Percentiles rank a stretch among this genome's conserved stretches.
Evolutionary conservation across 192 early-diverging fungal genomes (phyloP).

Genomic region (Backusella westeae): DNA sequence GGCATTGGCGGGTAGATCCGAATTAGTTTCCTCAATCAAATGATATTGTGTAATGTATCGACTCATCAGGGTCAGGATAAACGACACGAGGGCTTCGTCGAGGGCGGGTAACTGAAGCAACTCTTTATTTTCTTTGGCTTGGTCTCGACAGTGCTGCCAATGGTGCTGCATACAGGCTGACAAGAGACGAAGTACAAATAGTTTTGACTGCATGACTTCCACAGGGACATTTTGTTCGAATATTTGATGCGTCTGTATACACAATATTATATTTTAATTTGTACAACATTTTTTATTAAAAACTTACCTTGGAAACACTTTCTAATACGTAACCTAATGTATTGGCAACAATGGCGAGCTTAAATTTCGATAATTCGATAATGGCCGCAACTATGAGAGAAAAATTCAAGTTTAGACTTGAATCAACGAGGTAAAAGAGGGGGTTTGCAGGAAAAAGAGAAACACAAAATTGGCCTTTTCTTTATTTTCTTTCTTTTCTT

Average conservation of each 20-base stretch:
- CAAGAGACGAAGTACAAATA: slow-evolving; percentile 79
- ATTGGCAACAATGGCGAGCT: slow-evolving; percentile 61
- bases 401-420: slow-evolving; percentile 2
- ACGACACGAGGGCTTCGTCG: slow-evolving; percentile 56
- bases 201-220: slow-evolving; percentile 74
- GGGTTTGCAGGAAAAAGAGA: background rate
- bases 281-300: background rate
- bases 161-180: slow-evolving; percentile 82
- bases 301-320: slow-evolving; percentile 59
- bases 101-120: slow-evolving; percentile 65
- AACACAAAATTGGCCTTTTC: too few species aligned
- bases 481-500: background rate
- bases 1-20: background rate
- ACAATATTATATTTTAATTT: background rate
- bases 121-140: background rate
- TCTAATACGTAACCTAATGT: slow-evolving; percentile 71
- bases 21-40: slow-evolving; percentile 19
- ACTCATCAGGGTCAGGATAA: slow-evolving; percentile 15
- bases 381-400: slow-evolving; percentile 56
- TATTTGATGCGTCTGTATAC: slow-evolving; percentile 15
- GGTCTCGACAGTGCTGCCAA: slow-evolving; percentile 67
- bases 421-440: background rate
- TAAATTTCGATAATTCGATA: slow-evolving; percentile 69
- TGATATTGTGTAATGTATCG: slow-evolving; percentile 21
- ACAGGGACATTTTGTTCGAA: slow-evolving; percentile 51